Percentiles rank a stretch among this genome's conserved stretches.
These are phyloP conservation scores for Zygotorulaspora mrakii DNA, from an alignment of 1,139 yeast species.

Conservation along the genomic window DNA sequence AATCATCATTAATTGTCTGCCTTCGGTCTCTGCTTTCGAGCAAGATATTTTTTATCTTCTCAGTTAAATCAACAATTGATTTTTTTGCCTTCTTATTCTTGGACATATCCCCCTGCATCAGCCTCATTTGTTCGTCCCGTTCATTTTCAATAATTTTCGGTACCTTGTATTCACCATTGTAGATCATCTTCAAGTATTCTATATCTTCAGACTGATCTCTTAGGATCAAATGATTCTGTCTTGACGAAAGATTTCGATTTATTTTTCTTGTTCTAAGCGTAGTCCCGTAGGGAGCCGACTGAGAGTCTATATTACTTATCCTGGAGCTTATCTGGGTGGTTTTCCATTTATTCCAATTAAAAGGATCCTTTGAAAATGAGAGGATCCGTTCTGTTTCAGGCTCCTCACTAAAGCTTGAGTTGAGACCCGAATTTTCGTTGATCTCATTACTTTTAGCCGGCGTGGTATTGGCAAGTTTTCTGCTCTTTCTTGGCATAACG, in stretches of 20 bases:
- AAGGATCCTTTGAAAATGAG: constrained; percentile 29
- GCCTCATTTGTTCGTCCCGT: constrained; percentile 27
- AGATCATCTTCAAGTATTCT: constrained; percentile 36
- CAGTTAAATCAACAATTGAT: constrained; percentile 29
- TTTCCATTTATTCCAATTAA: constrained; percentile 31
- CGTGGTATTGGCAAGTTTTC: constrained; percentile 4
- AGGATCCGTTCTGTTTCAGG: constrained; percentile 2
- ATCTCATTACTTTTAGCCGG: constrained; percentile 1
- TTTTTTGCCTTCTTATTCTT: constrained; percentile 15
- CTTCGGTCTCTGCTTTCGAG: constrained; percentile 14
- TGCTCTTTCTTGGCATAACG: constrained; percentile 8
- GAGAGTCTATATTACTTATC: constrained; percentile 5
- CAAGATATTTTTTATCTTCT: constrained; percentile 28
- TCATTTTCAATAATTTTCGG: constrained; percentile 32
- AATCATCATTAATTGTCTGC: constrained; percentile 28
- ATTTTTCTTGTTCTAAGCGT: constrained; percentile 25
- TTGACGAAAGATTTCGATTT: constrained; percentile 8
- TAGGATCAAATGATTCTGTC: constrained; percentile 18
- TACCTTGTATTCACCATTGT: constrained; percentile 36
- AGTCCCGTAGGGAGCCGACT: constrained; percentile 28
- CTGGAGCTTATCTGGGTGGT: constrained; percentile 13
- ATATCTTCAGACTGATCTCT: constrained; percentile 29
- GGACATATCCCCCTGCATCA: constrained; percentile 23
- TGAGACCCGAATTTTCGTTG: not conserved
- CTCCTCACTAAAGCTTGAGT: constrained; percentile 1